phyloP scores from a whole-genome alignment of 2,329 filamentous ascomycete species.

The Geosmithia putterillii region DNA sequence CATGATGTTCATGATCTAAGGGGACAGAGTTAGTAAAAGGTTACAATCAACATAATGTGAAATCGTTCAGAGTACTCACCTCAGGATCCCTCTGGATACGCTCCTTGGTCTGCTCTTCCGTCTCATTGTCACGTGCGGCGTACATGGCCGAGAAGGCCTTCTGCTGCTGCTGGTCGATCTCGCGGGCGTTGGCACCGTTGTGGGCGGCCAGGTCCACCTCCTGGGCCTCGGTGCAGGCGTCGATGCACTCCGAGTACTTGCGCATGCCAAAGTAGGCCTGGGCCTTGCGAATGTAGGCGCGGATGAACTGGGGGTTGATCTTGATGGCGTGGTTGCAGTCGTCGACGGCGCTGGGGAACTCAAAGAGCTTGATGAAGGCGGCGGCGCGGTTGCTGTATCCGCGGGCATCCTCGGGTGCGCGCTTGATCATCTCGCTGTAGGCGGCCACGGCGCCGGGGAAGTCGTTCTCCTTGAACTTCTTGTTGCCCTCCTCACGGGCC shows the following conservation, averaged over 20 bases:
- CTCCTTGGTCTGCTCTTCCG: conserved; percentile 89
- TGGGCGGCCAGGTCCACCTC: conserved; percentile 60
- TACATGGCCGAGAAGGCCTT: conserved; percentile 90
- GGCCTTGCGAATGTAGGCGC: conserved; percentile 91
- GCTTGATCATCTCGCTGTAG: conserved; percentile 95
- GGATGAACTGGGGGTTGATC: conserved; percentile 83
- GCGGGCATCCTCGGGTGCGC: conserved; percentile 80
- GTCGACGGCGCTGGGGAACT: conserved; percentile 84
- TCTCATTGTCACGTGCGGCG: conserved; percentile 81
- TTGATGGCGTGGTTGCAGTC: conserved; percentile 90
- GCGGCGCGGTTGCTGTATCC: conserved; percentile 97
- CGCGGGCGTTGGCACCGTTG: conserved; percentile 66
- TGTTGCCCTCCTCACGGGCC: conserved; percentile 86
- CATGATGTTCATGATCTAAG: conserved; percentile 73
- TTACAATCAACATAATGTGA: not conserved
- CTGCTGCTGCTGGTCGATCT: conserved; percentile 89
- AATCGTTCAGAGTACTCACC: conserved; percentile 44
- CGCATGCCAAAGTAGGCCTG: conserved; percentile 96
- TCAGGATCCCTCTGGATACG: conserved; percentile 84
- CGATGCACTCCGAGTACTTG: conserved; percentile 90
- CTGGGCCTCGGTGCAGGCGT: conserved; percentile 72
- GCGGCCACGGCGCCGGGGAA: conserved; percentile 92
- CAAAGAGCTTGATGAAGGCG: conserved; percentile 91
- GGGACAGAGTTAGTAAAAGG: conserved; percentile 11
- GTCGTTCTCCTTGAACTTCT: conserved; percentile 93